Base-by-base conservation (phyloP, 2,329 filamentous ascomycete genomes). In the Trichoderma aggressivum region DNA sequence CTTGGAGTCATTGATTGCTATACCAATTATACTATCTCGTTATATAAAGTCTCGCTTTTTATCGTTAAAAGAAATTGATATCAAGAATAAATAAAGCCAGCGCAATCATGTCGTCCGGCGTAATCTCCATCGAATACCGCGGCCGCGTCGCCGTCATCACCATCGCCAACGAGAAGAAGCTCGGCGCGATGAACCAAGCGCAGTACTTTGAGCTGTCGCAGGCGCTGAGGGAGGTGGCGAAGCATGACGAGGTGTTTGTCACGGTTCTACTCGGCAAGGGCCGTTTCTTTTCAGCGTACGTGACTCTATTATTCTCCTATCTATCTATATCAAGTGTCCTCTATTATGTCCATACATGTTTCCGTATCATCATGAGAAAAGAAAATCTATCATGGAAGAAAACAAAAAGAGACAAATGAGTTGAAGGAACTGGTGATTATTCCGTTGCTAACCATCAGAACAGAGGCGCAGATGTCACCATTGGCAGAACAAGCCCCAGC, bases 241-340 rank as follows among this genome's bases (percentile, higher is more conserved):
- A 84, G 10, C 90, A 90, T 74, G 89, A 95, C 73, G 92, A 97
- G 74, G 90, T 98, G 72, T 92, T 87, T 78, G 90, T 97, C 76
- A 98, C 95, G 3, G 86, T 98, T 12, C 78, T 98, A 4, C 93
- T 94, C 0, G 96, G 90, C 77, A 94, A 89, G 72, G 95, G 95
- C n/a, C 86, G 88, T 8, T 91, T 84, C 79, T 98, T 98, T 84
- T 98, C 94, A 11, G 94, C 95, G 93, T 97, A 87, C 77, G 88
- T 80, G 6, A 53, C n/a, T 70, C 60, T 47, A 18, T 39, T 39
- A 12, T 62, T 39, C 43, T 39, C 7, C 10, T 14, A 12, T 36
- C 12, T 50, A 36, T 26, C 16, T 63, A 26, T n/a, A n/a, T 30
- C 26, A 7, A n/a, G n/a, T 1, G 24, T n/a, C n/a, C 39, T n/a